Percentiles rank a stretch among this genome's conserved stretches.
Conservation (phyloP, 768 basidiomycete species). For the Suillus subaureus region DNA sequence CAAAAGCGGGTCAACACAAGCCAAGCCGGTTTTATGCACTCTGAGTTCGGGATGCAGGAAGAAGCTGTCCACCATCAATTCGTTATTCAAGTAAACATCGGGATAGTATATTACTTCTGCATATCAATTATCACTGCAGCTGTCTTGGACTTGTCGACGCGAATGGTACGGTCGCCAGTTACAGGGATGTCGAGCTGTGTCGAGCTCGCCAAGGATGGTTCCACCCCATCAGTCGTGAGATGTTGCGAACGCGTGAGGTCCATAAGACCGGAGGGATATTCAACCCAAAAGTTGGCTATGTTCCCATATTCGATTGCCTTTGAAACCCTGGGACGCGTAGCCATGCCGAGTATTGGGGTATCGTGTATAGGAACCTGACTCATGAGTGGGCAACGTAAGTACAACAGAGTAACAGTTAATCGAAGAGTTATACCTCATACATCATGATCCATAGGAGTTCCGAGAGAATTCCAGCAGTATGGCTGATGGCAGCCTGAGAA, state of each 20-base stretch:
- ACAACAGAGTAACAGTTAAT: constrained; percentile 1
- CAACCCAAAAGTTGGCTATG: constrained; percentile 62
- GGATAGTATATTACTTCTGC: constrained; percentile 58
- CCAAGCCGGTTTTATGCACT: constrained; percentile 54
- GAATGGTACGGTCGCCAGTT: constrained; percentile 50
- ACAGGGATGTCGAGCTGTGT: constrained; percentile 57
- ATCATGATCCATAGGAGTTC: constrained; percentile 11
- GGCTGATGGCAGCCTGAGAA: constrained; percentile 13
- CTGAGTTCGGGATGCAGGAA: constrained; percentile 66
- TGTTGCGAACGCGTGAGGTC: constrained; percentile 57
- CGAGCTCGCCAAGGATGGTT: constrained; percentile 35
- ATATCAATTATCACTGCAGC: constrained; percentile 72
- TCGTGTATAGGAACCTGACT: constrained; percentile 33
- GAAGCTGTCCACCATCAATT: constrained; percentile 42
- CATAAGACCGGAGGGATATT: constrained; percentile 65
- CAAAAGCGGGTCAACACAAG: constrained; percentile 57
- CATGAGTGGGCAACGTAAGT: constrained; percentile 20
- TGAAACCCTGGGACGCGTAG: constrained; percentile 46
- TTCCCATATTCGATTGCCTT: constrained; percentile 56
- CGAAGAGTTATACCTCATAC: constrained; percentile 12
- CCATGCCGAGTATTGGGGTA: constrained; percentile 47
- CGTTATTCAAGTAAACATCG: background rate
- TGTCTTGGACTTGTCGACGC: constrained; percentile 49
- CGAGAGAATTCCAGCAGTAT: background rate
- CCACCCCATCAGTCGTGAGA: constrained; percentile 28